phyloP scores from a whole-genome alignment of 1,284 basidiomycete genomes.

The Coniferiporia weirii region DNA sequence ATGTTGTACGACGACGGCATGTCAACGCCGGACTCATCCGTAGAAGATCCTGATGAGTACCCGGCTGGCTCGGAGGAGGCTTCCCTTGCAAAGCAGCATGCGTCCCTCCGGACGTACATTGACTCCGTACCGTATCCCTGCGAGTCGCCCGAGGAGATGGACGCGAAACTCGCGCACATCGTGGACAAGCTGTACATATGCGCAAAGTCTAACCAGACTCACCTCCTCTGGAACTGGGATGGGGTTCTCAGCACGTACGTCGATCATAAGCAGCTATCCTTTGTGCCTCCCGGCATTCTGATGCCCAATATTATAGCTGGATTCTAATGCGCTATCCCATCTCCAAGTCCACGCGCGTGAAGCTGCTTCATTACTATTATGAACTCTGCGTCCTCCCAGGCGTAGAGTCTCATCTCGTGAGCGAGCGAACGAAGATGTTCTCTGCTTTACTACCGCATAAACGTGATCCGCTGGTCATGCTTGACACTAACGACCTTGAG shows the following conservation, averaged over 20 bases:
- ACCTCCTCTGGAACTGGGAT: slow-evolving; percentile 65
- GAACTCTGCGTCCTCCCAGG: slow-evolving; percentile 73
- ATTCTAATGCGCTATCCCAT: slow-evolving; percentile 79
- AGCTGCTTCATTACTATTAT: slow-evolving; percentile 78
- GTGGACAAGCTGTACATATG: slow-evolving; percentile 69
- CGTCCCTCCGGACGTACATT: slow-evolving; percentile 57
- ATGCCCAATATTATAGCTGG: slow-evolving; percentile 50
- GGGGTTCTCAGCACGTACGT: slow-evolving; percentile 67
- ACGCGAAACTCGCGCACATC: slow-evolving; percentile 67
- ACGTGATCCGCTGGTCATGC: slow-evolving; percentile 38
- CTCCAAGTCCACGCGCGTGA: slow-evolving; percentile 65
- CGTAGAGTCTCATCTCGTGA: slow-evolving; percentile 64
- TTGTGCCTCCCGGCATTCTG: slow-evolving; percentile 12
- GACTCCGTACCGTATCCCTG: slow-evolving; percentile 72
- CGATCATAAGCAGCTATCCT: neutral
- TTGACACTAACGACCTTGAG: slow-evolving; percentile 65
- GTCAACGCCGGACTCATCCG: slow-evolving; percentile 41
- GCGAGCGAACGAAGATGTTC: slow-evolving; percentile 71
- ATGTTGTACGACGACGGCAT: slow-evolving; percentile 31
- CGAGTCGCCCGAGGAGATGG: slow-evolving; percentile 76
- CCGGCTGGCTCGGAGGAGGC: slow-evolving; percentile 31
- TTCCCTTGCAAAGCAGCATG: slow-evolving; percentile 47
- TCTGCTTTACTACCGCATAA: slow-evolving; percentile 65
- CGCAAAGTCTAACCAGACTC: slow-evolving; percentile 74
- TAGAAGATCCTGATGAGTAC: slow-evolving; percentile 27